Base-by-base conservation (phyloP, 2,329 filamentous ascomycete genomes). In the Aspergillus sp. region DNA sequence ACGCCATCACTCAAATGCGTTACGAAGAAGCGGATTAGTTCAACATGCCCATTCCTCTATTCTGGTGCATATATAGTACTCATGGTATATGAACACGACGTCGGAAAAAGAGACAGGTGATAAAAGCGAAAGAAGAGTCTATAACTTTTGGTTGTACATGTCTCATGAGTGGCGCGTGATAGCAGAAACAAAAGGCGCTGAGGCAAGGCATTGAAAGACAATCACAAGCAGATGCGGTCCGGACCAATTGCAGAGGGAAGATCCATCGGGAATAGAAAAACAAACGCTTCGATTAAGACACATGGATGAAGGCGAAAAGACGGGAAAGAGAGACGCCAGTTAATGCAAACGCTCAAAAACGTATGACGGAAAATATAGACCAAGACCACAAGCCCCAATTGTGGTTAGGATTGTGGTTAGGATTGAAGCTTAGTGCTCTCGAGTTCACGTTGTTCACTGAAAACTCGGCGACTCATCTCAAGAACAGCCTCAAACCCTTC, bases 401-500 rank as follows among this genome's bases (percentile, higher is more conserved):
- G 4, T 11, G 13, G 10, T 55, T 25, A 55, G 27, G 23, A 8
- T 7, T 21, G 4, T 11, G 13, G 10, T 55, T 25, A 55, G 27
- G 23, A 44, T 30, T 44, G 17, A 5, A 55, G 53, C 30, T 15
- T 73, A 70, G 85, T 82, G 63, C 77, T 73, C 60, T 82, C 75
- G 58, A 86, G 83, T 74, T 91, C 89, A 76, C 88, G 86, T 80
- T 98, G 92, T 82, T 97, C 91, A 59, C 91, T 89, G 72, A 97
- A 98, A 0, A 93, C 93, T 72, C 91, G 86, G 67, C 94, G 83
- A 77, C 92, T 96, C 88, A 96, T 96, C 74, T 92, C 91, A 32
- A 99, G 84, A 8, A 99, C 95, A 64, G 89, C 87, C 81, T 99
- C 95, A 74, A 99, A 99, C 1, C 95, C 95, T 78, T 98, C 93